Percentiles rank a stretch among this genome's conserved stretches.
phyloP scores from a whole-genome alignment of 2,329 filamentous ascomycete species.

The Catunica adiposa region DNA sequence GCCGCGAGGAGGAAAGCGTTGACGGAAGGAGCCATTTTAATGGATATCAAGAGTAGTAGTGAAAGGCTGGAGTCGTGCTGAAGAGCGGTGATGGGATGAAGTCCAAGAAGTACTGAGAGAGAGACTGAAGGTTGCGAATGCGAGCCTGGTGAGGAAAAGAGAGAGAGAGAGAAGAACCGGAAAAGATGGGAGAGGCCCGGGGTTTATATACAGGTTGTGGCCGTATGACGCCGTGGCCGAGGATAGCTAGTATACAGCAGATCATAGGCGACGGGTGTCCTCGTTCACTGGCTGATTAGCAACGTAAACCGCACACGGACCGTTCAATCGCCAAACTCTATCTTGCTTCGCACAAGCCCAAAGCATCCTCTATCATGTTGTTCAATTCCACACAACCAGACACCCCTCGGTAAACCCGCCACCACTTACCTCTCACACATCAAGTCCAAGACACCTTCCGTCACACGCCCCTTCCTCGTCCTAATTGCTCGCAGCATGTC shows the following conservation, averaged over 20 bases:
- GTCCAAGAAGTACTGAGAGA: conserved; percentile 1
- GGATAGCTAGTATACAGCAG: neutral
- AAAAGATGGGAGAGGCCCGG: conserved; percentile 2
- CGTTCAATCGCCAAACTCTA: no score
- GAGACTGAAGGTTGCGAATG: conserved; percentile 8
- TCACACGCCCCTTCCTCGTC: no score
- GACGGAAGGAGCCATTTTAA: conserved; percentile 10
- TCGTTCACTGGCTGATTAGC: neutral
- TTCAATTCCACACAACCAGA: no score
- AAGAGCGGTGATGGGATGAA: neutral
- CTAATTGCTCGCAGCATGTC: no score
- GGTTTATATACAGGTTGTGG: conserved; percentile 1
- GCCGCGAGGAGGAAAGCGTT: conserved; percentile 8
- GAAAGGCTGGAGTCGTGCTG: neutral
- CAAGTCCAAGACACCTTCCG: no score
- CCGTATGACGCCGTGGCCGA: neutral
- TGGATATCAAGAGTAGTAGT: neutral
- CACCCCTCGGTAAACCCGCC: no score
- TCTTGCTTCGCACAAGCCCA: no score
- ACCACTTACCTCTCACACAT: no score
- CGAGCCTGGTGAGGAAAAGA: conserved; percentile 11
- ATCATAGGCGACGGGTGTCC: neutral
- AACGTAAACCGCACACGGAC: neutral
- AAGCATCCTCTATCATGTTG: no score
- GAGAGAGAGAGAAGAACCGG: neutral